phyloP scores from a whole-genome alignment of 805 yeast species.

The Ogataea methanolica region DNA sequence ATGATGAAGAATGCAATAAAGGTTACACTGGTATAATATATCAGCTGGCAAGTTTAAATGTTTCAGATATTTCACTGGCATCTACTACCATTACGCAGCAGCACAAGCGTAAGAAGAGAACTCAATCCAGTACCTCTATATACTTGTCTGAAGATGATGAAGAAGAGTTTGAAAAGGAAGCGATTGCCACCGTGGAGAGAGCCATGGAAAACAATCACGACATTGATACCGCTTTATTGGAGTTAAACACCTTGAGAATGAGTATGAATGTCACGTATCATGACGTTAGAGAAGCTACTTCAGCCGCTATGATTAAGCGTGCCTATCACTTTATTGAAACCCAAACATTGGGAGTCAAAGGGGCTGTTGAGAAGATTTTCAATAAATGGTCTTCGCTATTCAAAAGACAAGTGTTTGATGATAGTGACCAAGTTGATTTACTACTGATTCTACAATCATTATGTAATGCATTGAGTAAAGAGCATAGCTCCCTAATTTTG shows the following conservation, averaged over 20 bases:
- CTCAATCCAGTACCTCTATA: conserved; percentile 31
- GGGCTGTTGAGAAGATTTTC: conserved; percentile 73
- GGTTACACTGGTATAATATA: conserved; percentile 39
- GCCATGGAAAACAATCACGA: conserved; percentile 92
- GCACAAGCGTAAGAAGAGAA: conserved; percentile 34
- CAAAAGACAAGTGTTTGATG: conserved; percentile 79
- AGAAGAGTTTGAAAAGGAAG: conserved; percentile 83
- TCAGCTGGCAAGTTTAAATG: conserved; percentile 38
- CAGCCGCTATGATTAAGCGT: conserved; percentile 64
- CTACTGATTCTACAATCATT: conserved; percentile 46
- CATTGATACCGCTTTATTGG: conserved; percentile 86
- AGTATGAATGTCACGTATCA: conserved; percentile 94
- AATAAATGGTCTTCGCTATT: conserved; percentile 78
- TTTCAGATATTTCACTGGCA: conserved; percentile 52
- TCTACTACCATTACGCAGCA: conserved; percentile 35
- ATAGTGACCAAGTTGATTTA: conserved; percentile 73
- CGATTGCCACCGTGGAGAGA: conserved; percentile 87
- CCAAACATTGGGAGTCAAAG: conserved; percentile 68
- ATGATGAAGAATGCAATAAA: conserved; percentile 27
- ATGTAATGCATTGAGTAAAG: conserved; percentile 38
- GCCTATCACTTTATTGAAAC: conserved; percentile 72
- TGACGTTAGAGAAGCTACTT: conserved; percentile 82
- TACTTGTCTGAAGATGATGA: conserved; percentile 37
- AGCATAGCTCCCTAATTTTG: conserved; percentile 46
- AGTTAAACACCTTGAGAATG: conserved; percentile 93